These are phyloP conservation scores for Phialophora verrucosa DNA, from an alignment of 2,329 filamentous ascomycete genomes.

Conservation along the genomic window DNA sequence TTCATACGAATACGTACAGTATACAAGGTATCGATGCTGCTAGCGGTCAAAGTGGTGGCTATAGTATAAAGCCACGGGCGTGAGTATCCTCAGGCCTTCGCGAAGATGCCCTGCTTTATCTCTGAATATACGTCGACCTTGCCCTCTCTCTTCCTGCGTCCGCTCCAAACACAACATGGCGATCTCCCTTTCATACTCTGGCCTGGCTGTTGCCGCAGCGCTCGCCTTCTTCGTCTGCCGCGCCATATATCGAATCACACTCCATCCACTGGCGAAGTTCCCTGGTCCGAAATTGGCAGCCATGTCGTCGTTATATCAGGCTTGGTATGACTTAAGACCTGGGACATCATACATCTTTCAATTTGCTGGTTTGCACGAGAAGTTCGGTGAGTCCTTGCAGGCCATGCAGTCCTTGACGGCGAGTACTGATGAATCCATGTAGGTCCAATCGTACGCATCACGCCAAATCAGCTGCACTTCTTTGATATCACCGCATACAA, in stretches of 20 bases:
- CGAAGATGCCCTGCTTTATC: neutral
- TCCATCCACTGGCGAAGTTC: slow-evolving; percentile 45
- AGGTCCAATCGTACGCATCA: slow-evolving; percentile 43
- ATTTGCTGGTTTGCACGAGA: slow-evolving; percentile 17
- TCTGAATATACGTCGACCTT: neutral
- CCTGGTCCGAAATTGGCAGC: slow-evolving; percentile 46
- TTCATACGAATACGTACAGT: neutral
- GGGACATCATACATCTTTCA: slow-evolving; percentile 20
- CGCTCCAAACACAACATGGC: slow-evolving; percentile 12
- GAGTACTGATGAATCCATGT: neutral
- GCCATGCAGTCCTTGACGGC: neutral
- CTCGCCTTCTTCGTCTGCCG: slow-evolving; percentile 13
- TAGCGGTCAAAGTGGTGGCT: neutral
- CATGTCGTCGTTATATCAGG: slow-evolving; percentile 41
- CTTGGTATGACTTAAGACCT: slow-evolving; percentile 23
- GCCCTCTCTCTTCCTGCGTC: neutral
- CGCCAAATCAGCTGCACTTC: slow-evolving; percentile 43
- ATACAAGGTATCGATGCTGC: neutral
- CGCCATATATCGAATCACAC: slow-evolving; percentile 41
- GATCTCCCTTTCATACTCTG: neutral
- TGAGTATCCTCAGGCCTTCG: neutral
- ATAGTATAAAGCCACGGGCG: neutral
- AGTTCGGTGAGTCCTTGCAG: slow-evolving; percentile 18
- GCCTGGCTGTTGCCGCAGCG: neutral
- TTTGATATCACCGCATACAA: slow-evolving; percentile 35